These are phyloP conservation scores for Soucietia sequanensis DNA, from an alignment of 805 yeast species.

Conservation along the genomic window DNA sequence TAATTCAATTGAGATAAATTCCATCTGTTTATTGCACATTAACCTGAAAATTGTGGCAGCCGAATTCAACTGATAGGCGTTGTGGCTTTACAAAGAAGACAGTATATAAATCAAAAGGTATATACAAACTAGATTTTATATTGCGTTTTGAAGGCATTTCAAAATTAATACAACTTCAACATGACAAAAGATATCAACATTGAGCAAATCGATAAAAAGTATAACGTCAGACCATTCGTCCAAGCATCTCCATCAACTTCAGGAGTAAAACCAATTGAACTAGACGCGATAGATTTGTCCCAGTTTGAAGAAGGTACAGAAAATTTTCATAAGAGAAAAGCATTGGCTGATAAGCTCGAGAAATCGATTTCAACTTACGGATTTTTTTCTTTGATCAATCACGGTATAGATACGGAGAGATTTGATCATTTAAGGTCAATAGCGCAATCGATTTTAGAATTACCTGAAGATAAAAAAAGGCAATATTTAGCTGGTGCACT, in stretches of 20 bases:
- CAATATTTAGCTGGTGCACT: conserved; percentile 28
- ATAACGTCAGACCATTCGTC: conserved; percentile 21
- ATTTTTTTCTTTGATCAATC: conserved; percentile 38
- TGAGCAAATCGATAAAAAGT: conserved; percentile 17
- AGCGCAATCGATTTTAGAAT: conserved; percentile 22
- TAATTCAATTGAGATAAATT: too few species aligned
- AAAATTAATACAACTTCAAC: not conserved
- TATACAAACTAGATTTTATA: too few species aligned
- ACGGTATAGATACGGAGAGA: conserved; percentile 18
- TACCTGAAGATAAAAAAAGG: conserved; percentile 24
- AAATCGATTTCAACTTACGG: conserved; percentile 41
- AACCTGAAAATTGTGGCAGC: too few species aligned
- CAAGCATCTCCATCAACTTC: conserved; percentile 16
- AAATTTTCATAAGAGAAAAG: conserved; percentile 23
- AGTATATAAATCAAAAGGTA: too few species aligned
- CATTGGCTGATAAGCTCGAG: conserved; percentile 37
- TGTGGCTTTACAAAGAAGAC: too few species aligned
- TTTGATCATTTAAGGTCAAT: conserved; percentile 20
- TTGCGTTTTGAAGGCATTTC: too few species aligned
- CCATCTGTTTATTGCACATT: too few species aligned
- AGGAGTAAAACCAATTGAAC: conserved; percentile 17
- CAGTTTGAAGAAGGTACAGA: conserved; percentile 35
- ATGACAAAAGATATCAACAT: not conserved
- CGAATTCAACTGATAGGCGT: too few species aligned
- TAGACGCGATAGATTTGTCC: conserved; percentile 36